Evolutionary conservation across 2,329 filamentous ascomycete species (phyloP).

Genomic region (Leptographium wingfieldii): DNA sequence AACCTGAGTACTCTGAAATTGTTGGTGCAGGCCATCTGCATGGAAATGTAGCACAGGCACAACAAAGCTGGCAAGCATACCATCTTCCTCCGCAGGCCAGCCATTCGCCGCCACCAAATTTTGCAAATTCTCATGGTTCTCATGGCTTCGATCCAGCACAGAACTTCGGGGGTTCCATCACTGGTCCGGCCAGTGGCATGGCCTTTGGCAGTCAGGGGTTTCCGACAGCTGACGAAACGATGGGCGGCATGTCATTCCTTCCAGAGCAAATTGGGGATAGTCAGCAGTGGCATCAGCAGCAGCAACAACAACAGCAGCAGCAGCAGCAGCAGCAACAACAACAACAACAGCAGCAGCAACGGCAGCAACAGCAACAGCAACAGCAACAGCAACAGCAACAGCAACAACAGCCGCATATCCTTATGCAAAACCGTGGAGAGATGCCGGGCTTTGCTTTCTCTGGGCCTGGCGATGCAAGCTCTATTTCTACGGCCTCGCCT

Average conservation of each 20-base stretch:
- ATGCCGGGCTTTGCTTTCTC: background rate
- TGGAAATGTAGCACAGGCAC: background rate
- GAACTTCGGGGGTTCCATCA: background rate
- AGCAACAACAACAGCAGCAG: background rate
- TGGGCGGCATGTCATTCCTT: conserved; percentile 2
- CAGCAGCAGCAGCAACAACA: background rate
- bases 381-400: background rate
- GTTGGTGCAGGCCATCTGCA: background rate
- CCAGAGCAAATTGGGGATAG: background rate
- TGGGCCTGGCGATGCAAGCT: background rate
- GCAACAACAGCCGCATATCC: background rate
- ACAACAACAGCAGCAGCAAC: background rate
- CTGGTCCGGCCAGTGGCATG: background rate
- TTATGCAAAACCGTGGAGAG: background rate
- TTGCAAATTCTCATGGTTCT: background rate
- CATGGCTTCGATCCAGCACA: background rate
- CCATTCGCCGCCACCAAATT: background rate
- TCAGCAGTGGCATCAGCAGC: conserved; percentile 6
- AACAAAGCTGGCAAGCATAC: conserved; percentile 2
- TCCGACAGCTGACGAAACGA: background rate
- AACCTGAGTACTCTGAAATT: background rate
- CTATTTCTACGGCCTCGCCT: background rate
- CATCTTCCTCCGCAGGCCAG: background rate
- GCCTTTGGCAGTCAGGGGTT: conserved; percentile 2
- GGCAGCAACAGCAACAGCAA: background rate